phyloP scores from a whole-genome alignment of 139 green algal species.

The Yamagishiella unicocca region DNA sequence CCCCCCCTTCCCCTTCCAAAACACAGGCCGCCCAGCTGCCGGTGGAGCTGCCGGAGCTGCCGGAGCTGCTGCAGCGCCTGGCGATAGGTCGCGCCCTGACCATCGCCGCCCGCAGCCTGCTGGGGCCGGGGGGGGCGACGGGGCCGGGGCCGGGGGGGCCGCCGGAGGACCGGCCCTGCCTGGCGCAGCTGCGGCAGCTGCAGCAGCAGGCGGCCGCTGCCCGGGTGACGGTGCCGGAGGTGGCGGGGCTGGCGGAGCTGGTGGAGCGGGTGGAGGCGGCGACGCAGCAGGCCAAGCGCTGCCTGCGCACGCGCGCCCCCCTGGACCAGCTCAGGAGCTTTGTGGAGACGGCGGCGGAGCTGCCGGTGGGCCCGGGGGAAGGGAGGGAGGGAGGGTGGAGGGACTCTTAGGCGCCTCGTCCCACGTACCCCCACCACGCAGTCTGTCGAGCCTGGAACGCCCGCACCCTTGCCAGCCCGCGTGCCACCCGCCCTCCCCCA shows the following conservation, averaged over 20 bases:
- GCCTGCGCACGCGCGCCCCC: conserved; percentile 31
- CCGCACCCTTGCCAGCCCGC: too few relatives aligned
- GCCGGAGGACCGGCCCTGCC: conserved; percentile 14
- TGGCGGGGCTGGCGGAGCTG: conserved; percentile 37
- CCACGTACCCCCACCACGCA: too few relatives aligned
- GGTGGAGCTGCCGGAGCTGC: conserved; percentile 64
- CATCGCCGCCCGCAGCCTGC: conserved; percentile 38
- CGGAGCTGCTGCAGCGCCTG: conserved; percentile 59
- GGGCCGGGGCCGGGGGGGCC: background rate
- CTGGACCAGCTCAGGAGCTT: conserved; percentile 58
- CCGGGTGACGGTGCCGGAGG: conserved; percentile 60
- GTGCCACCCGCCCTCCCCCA: too few relatives aligned
- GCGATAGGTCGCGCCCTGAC: conserved; percentile 57
- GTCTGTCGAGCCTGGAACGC: too few relatives aligned
- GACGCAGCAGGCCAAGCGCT: conserved; percentile 38
- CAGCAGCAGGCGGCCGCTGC: conserved; percentile 34
- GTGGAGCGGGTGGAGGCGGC: conserved; percentile 61
- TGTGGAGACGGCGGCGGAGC: conserved; percentile 4
- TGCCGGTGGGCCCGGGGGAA: conserved; percentile 9
- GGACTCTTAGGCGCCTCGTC: too few relatives aligned
- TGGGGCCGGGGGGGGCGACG: background rate
- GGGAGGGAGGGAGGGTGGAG: too few relatives aligned
- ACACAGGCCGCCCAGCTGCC: conserved; percentile 27
- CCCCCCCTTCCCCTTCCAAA: background rate
- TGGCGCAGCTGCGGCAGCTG: conserved; percentile 50